phyloP scores from a whole-genome alignment of 208 protist species.

The Tritrichomonas foetus region DNA sequence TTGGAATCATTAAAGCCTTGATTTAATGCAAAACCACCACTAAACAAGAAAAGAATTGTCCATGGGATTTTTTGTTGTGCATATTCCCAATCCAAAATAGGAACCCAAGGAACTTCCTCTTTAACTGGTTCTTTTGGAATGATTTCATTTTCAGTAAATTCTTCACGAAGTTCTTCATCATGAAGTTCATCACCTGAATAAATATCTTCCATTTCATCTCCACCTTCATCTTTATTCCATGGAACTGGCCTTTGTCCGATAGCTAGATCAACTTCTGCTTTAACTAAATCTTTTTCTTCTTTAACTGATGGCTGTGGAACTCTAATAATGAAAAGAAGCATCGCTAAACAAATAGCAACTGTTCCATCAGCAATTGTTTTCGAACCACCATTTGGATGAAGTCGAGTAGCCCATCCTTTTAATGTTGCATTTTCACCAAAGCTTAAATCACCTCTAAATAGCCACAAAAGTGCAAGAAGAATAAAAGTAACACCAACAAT shows the following conservation, averaged over 20 bases:
- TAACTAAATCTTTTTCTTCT: background rate
- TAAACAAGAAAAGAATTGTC: conserved; percentile 47
- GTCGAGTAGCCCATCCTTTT: background rate
- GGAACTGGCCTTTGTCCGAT: background rate
- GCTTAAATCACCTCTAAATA: background rate
- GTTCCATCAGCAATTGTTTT: background rate
- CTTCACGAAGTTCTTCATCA: background rate
- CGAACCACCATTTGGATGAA: background rate
- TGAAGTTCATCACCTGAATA: background rate
- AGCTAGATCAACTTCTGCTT: background rate
- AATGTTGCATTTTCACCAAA: background rate
- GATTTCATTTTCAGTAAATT: background rate
- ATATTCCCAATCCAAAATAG: conserved; percentile 21
- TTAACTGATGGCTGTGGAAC: background rate
- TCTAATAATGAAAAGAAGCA: conserved; percentile 29
- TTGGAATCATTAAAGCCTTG: conserved; percentile 40
- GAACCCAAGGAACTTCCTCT: background rate
- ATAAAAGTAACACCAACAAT: background rate
- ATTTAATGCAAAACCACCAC: conserved; percentile 50
- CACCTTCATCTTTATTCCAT: too few species aligned
- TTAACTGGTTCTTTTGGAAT: too few species aligned
- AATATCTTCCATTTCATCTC: too few species aligned
- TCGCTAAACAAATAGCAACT: background rate
- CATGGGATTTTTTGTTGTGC: conserved; percentile 45
- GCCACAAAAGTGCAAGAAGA: background rate